These are phyloP conservation scores for Tuber borchii DNA, from an alignment of 495 filamentous ascomycete species.

Conservation along the genomic window DNA sequence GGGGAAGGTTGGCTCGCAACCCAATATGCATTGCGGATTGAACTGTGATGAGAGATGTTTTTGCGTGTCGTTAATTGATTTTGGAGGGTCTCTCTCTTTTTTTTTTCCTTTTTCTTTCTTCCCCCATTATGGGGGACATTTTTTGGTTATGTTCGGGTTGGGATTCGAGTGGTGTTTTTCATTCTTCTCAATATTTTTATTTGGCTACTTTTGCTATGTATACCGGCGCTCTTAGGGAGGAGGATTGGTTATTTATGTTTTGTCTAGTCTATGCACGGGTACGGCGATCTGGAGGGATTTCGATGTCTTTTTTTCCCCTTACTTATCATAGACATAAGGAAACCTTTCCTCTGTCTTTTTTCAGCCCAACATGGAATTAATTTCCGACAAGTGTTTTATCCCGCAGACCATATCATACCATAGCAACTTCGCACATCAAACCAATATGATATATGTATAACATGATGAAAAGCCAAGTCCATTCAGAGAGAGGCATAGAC, in stretches of 20 bases:
- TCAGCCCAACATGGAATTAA: background rate
- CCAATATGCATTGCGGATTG: background rate
- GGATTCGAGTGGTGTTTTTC: background rate
- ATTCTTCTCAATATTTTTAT: background rate
- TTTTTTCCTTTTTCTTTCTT: too few relatives aligned
- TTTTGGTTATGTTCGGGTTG: background rate
- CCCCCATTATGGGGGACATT: background rate
- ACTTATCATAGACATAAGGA: background rate
- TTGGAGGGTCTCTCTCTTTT: background rate
- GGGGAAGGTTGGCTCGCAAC: background rate
- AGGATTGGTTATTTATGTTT: background rate
- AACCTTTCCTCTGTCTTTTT: background rate
- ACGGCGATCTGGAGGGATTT: background rate
- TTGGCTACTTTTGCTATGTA: background rate
- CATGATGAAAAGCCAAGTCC: background rate
- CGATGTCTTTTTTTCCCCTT: background rate
- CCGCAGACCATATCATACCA: background rate
- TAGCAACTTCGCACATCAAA: background rate
- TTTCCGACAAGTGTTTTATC: background rate
- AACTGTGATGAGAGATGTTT: background rate
- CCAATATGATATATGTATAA: background rate
- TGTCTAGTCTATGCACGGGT: background rate
- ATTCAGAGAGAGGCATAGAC: background rate
- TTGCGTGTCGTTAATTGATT: background rate
- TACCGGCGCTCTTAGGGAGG: background rate